Percentiles rank a stretch among this genome's conserved stretches.
Conservation (phyloP, 164 flowering plant genomes). For the Vitis vinifera region ASM3070453v1 NC_081816.1:9828501-9829000, state of each 20-base stretch:
- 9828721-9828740: constrained; percentile 71
- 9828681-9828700: constrained; percentile 70
- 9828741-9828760: constrained; percentile 79
- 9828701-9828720: constrained; percentile 73
- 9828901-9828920: constrained; percentile 57
- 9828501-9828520: too few relatives aligned
- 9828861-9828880: constrained; percentile 74
- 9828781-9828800: constrained; percentile 90
- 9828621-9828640: constrained; percentile 47
- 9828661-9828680: constrained; percentile 79
- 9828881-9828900: constrained; percentile 68
- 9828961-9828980: constrained; percentile 38
- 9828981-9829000: constrained; percentile 60
- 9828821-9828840: constrained; percentile 70
- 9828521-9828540: too few relatives aligned
- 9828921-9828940: constrained; percentile 64
- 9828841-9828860: constrained; percentile 76
- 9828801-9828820: constrained; percentile 60
- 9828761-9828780: constrained; percentile 86
- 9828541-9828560: too few relatives aligned
- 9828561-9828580: neutral
- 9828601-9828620: constrained; percentile 6
- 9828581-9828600: neutral
- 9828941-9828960: neutral
- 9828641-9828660: constrained; percentile 41